Evolutionary conservation across 345 rosid genomes (phyloP), one percentile per base, ranked within the genome.

Genomic region (Linum tenue): DNA sequence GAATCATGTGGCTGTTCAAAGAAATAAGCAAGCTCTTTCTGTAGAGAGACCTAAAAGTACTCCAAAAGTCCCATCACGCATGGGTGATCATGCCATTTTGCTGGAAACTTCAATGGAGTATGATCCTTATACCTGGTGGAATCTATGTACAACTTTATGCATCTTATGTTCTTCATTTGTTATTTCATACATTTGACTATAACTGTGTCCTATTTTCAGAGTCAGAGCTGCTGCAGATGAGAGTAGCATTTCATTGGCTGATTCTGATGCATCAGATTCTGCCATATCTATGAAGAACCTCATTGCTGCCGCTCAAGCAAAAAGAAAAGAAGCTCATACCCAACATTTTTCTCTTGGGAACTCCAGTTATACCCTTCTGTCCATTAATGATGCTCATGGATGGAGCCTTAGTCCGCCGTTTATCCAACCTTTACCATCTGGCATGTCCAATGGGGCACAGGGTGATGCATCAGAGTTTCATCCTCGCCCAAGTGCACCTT

Each of bases 301-400:
- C 60, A 90, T 90, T 78, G 95, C 99, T 64, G 95, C 88, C 64
- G 97, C 97, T 70, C 97, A 85, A 73, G 97, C 88, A 56, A 94
- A 90, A 76, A 85, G 96, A 76, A 85, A 71, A 76, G 81, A 79
- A 75, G 96, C 89, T 70, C 96, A 85, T 63, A 77, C 75, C 41
- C 95, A 84, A 43, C 73, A 75, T 39, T 75, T 75, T 64, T 65
- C 82, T 56, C 37, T 70, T 72, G 87, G 77, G 73, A 80, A 78
- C 76, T 64, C 80, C 40, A 79, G 66, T 78, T 68, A 76, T 67
- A 60, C 68, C 60, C 69, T 73, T 55, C 17, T 76, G 41, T 60
- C 80, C 22, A 64, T 62, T 16, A 69, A 70, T 66, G 89, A 83
- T 40, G 39, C 61, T 37, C 85, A 79, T 59, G 81, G 80, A 64